These are phyloP conservation scores for Phellopilus nigrolimitatus DNA, from an alignment of 1,284 basidiomycete genomes.

Conservation along the genomic window DNA sequence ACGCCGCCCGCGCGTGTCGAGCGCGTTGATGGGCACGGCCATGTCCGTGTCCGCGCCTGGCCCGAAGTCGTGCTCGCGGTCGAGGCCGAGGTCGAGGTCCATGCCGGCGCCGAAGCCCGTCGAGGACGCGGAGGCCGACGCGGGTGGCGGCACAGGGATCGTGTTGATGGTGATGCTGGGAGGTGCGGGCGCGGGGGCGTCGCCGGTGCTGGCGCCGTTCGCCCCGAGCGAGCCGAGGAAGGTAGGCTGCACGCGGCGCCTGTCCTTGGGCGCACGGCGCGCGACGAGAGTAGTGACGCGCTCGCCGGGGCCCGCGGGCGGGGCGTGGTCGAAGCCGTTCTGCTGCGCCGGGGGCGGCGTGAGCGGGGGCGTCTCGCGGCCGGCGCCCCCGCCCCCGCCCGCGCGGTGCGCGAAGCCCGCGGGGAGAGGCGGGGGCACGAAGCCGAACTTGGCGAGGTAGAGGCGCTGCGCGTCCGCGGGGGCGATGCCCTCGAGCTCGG, in stretches of 20 bases:
- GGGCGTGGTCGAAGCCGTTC: conserved; percentile 34
- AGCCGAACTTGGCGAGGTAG: conserved; percentile 79
- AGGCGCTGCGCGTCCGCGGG: conserved; percentile 68
- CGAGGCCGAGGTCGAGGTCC: conserved; percentile 18
- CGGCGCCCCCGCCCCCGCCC: background rate
- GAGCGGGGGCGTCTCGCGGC: conserved; percentile 28
- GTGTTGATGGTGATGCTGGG: background rate
- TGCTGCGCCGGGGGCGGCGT: conserved; percentile 40
- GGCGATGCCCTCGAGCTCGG: conserved; percentile 82
- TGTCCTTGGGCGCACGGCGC: conserved; percentile 54
- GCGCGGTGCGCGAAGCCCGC: conserved; percentile 59
- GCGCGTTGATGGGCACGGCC: conserved; percentile 49
- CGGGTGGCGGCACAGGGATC: conserved; percentile 30
- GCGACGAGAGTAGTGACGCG: conserved; percentile 68
- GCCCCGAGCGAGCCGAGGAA: no score
- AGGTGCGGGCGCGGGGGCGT: background rate
- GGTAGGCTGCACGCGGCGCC: conserved; percentile 62
- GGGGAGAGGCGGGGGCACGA: conserved; percentile 57
- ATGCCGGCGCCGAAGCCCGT: conserved; percentile 12
- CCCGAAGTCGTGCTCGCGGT: conserved; percentile 25
- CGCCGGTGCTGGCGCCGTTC: conserved; percentile 25
- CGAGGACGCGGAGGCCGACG: conserved; percentile 1
- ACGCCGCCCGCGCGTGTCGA: conserved; percentile 32
- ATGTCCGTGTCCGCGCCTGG: conserved; percentile 35
- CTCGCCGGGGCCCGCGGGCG: conserved; percentile 41